Conservation (phyloP, 371 early-diverging fungal species). For the Mucor indicus region DNA sequence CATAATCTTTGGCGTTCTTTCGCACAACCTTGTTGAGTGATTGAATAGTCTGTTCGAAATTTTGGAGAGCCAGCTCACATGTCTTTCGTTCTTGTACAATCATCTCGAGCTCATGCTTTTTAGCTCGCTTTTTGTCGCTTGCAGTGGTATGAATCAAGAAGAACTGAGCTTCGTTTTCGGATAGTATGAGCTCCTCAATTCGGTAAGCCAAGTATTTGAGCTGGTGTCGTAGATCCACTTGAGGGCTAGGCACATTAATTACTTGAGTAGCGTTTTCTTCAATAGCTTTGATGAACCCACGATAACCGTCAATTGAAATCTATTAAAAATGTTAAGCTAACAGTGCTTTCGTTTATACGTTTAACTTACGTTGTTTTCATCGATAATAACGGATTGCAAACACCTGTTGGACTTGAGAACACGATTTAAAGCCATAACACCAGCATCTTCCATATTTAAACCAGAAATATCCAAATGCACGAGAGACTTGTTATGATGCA, state of each 20-base stretch:
- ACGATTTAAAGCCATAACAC: slow-evolving; percentile 25
- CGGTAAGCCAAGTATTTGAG: slow-evolving; percentile 15
- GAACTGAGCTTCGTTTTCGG: slow-evolving; percentile 34
- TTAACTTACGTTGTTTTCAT: slow-evolving; percentile 38
- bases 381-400: slow-evolving; percentile 25
- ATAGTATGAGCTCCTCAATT: slow-evolving; percentile 25
- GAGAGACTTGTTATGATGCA: slow-evolving; percentile 22
- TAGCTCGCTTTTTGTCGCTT: slow-evolving; percentile 19
- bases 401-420: slow-evolving; percentile 23
- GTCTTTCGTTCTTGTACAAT: slow-evolving; percentile 28
- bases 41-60: slow-evolving; percentile 26
- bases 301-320: slow-evolving; percentile 41
- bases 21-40: slow-evolving; percentile 18
- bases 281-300: slow-evolving; percentile 20
- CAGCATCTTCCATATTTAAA: slow-evolving; percentile 28
- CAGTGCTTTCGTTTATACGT: too few relatives aligned
- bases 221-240: slow-evolving; percentile 31
- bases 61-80: slow-evolving; percentile 20
- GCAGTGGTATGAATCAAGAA: slow-evolving; percentile 36
- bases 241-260: slow-evolving; percentile 27
- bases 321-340: slow-evolving; percentile 5
- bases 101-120: slow-evolving; percentile 28
- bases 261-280: slow-evolving; percentile 18
- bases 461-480: slow-evolving; percentile 30
- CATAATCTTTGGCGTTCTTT: slow-evolving; percentile 19